Percentiles rank a stretch among this genome's conserved stretches.
Evolutionary conservation across 805 yeast species (phyloP).

Genomic region (Nakazawaea wyomingensis): DNA sequence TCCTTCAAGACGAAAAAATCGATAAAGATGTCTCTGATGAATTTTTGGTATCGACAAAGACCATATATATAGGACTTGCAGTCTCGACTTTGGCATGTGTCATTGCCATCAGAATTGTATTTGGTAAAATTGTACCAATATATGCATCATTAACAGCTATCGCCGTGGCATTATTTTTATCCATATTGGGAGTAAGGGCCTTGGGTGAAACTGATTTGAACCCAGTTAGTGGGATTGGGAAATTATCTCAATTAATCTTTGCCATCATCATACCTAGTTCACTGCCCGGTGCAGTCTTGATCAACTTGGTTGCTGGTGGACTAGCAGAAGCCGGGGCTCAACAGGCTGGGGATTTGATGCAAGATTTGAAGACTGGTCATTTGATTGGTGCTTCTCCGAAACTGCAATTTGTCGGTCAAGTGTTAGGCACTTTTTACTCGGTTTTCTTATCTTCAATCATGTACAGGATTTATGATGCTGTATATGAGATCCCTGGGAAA

Average conservation of each 20-base stretch:
- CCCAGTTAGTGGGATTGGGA: conserved; percentile 96
- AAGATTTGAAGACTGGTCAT: conserved; percentile 93
- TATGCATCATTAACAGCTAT: conserved; percentile 68
- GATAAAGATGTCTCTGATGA: conserved; percentile 28
- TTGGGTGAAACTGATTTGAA: conserved; percentile 95
- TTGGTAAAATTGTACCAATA: conserved; percentile 66
- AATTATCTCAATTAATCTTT: conserved; percentile 82
- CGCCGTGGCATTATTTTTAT: conserved; percentile 67
- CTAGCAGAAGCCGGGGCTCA: conserved; percentile 98
- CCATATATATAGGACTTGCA: conserved; percentile 56
- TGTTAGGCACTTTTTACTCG: conserved; percentile 84
- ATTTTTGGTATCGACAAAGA: conserved; percentile 44
- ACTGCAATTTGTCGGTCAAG: conserved; percentile 88
- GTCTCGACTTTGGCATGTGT: conserved; percentile 67
- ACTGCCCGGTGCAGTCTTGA: conserved; percentile 76
- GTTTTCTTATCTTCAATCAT: conserved; percentile 73
- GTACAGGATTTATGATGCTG: conserved; percentile 74
- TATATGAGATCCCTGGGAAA: conserved; percentile 80
- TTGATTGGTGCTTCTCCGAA: conserved; percentile 85
- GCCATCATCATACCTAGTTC: conserved; percentile 71
- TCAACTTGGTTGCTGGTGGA: conserved; percentile 92
- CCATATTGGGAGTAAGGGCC: conserved; percentile 87
- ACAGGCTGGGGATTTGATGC: conserved; percentile 98
- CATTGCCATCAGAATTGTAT: conserved; percentile 56
- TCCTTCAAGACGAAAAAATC: conserved; percentile 4